A percentile compares a stretch with the other conserved stretches of the same genome.
phyloP scores from a whole-genome alignment of 768 basidiomycete species.

The Termitomyces sp. region DNA sequence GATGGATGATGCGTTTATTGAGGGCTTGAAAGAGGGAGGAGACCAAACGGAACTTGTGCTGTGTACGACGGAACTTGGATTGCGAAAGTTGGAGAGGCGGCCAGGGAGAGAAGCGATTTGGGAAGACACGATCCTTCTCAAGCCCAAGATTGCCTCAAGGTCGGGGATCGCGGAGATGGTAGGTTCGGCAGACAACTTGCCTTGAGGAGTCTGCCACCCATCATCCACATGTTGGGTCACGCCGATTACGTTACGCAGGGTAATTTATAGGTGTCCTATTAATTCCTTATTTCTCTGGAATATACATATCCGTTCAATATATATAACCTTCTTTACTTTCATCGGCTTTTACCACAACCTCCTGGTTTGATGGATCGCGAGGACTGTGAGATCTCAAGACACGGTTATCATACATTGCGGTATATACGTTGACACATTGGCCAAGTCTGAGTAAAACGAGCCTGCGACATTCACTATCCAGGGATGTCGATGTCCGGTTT shows the following conservation, averaged over 20 bases:
- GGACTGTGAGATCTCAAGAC: neutral
- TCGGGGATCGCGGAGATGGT: constrained; percentile 32
- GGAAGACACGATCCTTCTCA: constrained; percentile 44
- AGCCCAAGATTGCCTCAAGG: constrained; percentile 50
- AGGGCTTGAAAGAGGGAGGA: constrained; percentile 13
- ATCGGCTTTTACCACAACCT: neutral
- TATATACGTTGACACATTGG: neutral
- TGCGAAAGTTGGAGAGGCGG: constrained; percentile 34
- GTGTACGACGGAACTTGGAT: constrained; percentile 55
- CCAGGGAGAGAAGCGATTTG: constrained; percentile 39
- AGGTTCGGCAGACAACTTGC: constrained; percentile 13
- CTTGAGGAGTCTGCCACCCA: neutral
- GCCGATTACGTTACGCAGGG: neutral
- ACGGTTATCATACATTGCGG: neutral
- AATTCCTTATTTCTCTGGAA: neutral
- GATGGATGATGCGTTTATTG: constrained; percentile 44
- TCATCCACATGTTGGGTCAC: neutral
- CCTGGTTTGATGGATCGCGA: neutral
- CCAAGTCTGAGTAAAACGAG: neutral
- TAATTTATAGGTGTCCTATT: neutral
- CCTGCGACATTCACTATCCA: constrained; percentile 5
- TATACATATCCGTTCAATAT: neutral
- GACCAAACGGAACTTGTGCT: constrained; percentile 30
- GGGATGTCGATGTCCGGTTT: neutral
- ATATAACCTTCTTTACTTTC: constrained; percentile 1